phyloP scores from a whole-genome alignment of 345 rosid species.

The Clausena lansium region DNA sequence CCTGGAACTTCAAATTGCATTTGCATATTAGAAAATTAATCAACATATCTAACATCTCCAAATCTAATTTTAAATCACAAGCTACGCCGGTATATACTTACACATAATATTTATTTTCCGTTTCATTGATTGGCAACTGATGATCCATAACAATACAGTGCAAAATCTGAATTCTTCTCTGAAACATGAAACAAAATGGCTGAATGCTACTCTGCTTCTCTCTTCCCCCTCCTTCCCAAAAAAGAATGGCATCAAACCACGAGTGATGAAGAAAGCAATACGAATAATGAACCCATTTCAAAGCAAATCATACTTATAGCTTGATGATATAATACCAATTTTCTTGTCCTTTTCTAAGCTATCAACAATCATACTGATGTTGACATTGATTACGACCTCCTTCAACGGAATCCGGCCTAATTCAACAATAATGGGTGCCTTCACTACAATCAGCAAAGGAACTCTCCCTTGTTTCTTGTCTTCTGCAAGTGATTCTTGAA shows the following conservation, averaged over 20 bases:
- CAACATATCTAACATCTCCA: neutral
- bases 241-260: too few species aligned
- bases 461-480: constrained; percentile 33
- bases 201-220: neutral
- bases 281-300: constrained; percentile 5
- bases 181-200: constrained; percentile 3
- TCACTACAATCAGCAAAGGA: constrained; percentile 39
- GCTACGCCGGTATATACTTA: too few species aligned
- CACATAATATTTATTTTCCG: neutral
- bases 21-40: neutral
- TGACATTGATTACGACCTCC: constrained; percentile 29
- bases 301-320: constrained; percentile 22
- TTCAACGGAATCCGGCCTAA: constrained; percentile 26
- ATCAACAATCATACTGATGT: constrained; percentile 47
- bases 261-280: neutral
- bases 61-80: neutral
- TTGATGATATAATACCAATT: constrained; percentile 30
- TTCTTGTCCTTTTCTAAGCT: constrained; percentile 33
- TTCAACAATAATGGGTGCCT: constrained; percentile 37
- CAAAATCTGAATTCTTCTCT: constrained; percentile 1
- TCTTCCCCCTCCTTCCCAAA: neutral
- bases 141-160: neutral
- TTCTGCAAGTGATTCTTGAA: constrained; percentile 35
- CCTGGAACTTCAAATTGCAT: neutral
- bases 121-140: neutral